Evolutionary conservation across 306 rosid genomes (phyloP).

Genomic region (Glycine tomentella): DNA sequence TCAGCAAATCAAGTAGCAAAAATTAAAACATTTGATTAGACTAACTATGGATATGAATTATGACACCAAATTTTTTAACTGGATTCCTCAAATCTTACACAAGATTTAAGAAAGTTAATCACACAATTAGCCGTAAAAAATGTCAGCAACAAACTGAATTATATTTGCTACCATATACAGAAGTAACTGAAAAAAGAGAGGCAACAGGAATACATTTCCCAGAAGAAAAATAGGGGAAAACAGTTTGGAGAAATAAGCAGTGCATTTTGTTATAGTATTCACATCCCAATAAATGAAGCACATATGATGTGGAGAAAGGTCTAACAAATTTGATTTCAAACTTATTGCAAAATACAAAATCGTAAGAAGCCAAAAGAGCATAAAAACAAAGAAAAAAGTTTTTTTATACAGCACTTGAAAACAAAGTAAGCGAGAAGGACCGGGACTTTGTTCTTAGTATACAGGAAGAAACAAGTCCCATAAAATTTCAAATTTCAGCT

Average conservation of each 20-base stretch:
- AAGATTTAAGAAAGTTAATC: conserved; percentile 33
- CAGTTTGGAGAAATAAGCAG: conserved; percentile 6
- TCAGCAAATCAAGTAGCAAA: conserved; percentile 34
- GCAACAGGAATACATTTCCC: neutral
- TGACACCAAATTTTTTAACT: conserved; percentile 22
- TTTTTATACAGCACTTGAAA: conserved; percentile 34
- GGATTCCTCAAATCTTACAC: conserved; percentile 5
- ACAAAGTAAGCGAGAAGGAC: conserved; percentile 21
- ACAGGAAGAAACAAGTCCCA: conserved; percentile 3
- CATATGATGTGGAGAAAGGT: conserved; percentile 24
- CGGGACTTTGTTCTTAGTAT: conserved; percentile 11
- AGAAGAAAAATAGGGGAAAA: neutral
- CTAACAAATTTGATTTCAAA: conserved; percentile 31
- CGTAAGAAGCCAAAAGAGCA: conserved; percentile 30
- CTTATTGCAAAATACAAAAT: conserved; percentile 31
- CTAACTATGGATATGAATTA: conserved; percentile 1
- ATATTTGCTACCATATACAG: neutral
- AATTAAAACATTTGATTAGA: conserved; percentile 5
- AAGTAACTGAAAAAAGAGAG: neutral
- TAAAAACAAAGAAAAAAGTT: conserved; percentile 10
- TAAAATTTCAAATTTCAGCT: conserved; percentile 40
- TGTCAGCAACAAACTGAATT: conserved; percentile 15
- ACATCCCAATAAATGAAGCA: conserved; percentile 40
- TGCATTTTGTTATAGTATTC: conserved; percentile 45
- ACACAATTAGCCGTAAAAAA: conserved; percentile 20